Conservation (phyloP, 208 protist genomes). For the Crithidia sp. region DNA sequence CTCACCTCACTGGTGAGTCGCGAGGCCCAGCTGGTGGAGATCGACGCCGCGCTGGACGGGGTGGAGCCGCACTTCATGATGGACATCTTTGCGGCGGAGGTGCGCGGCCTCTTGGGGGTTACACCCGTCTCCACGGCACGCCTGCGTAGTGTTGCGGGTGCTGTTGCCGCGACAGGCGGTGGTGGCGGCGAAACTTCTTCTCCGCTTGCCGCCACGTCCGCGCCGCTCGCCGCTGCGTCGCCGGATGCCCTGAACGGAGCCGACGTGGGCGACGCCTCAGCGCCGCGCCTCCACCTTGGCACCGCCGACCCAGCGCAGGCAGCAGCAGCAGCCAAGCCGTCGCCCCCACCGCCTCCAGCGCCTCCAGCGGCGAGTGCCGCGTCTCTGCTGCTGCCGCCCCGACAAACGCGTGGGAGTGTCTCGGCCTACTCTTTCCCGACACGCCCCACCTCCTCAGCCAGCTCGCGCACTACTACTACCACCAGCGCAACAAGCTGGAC, state of each 20-base stretch:
- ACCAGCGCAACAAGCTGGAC: conserved; percentile 88
- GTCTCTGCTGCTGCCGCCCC: conserved; percentile 4
- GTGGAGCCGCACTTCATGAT: conserved; percentile 64
- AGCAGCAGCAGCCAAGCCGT: not conserved
- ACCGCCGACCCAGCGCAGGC: not conserved
- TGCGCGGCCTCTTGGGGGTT: conserved; percentile 64
- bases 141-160: conserved; percentile 19
- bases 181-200: too few species aligned
- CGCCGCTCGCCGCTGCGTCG: conserved; percentile 8
- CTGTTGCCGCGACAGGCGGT: not conserved
- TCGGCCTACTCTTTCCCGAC: conserved; percentile 66
- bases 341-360: not conserved
- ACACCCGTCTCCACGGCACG: conserved; percentile 45
- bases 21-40: conserved; percentile 75
- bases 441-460: conserved; percentile 81
- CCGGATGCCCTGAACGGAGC: conserved; percentile 3
- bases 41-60: conserved; percentile 43
- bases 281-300: not conserved
- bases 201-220: not conserved
- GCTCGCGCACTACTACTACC: conserved; percentile 85
- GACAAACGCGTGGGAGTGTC: conserved; percentile 70
- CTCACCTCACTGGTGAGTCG: conserved; percentile 64
- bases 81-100: conserved; percentile 71
- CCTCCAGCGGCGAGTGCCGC: not conserved
- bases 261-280: not conserved